Percentiles rank a stretch among this genome's conserved stretches.
These are phyloP conservation scores for Amauroascus niger DNA, from an alignment of 2,329 filamentous ascomycete genomes.

Conservation along the genomic window DNA sequence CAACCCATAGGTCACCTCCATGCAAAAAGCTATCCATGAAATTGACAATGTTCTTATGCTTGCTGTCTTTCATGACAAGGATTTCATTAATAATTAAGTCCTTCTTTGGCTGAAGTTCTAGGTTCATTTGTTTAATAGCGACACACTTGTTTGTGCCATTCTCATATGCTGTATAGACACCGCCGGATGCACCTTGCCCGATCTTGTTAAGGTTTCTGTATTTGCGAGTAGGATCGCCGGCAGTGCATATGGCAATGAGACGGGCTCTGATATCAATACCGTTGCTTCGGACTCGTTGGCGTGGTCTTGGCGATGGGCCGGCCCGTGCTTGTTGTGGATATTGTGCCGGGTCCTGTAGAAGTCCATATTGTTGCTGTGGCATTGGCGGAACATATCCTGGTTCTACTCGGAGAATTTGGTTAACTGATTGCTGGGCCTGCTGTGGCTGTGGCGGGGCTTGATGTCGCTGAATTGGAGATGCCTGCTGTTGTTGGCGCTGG, in stretches of 20 bases:
- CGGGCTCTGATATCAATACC: conserved; percentile 72
- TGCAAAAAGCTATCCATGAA: conserved; percentile 96
- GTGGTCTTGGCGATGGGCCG: conserved; percentile 47
- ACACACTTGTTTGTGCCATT: conserved; percentile 75
- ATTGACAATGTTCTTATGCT: conserved; percentile 97
- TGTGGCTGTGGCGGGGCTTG: conserved; percentile 31
- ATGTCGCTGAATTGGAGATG: conserved; percentile 15
- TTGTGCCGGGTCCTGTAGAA: conserved; percentile 20
- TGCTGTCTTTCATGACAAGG: conserved; percentile 97
- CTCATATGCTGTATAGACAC: conserved; percentile 87
- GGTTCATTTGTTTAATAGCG: conserved; percentile 98
- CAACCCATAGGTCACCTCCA: conserved; percentile 87
- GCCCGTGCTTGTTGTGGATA: conserved; percentile 27
- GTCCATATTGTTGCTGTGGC: conserved; percentile 29
- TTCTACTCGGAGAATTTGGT: conserved; percentile 17
- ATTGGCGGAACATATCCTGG: background rate
- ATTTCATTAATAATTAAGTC: conserved; percentile 99
- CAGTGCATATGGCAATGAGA: conserved; percentile 79
- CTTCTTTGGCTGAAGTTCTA: conserved; percentile 97
- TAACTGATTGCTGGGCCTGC: conserved; percentile 38
- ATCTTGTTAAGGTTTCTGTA: conserved; percentile 89
- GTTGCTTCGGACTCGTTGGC: conserved; percentile 68
- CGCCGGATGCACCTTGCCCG: conserved; percentile 91
- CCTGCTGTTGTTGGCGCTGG: conserved; percentile 51
- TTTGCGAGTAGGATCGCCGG: conserved; percentile 77